Conservation (phyloP, 805 yeast species). For the Crinitomyces ghanaensis region DNA sequence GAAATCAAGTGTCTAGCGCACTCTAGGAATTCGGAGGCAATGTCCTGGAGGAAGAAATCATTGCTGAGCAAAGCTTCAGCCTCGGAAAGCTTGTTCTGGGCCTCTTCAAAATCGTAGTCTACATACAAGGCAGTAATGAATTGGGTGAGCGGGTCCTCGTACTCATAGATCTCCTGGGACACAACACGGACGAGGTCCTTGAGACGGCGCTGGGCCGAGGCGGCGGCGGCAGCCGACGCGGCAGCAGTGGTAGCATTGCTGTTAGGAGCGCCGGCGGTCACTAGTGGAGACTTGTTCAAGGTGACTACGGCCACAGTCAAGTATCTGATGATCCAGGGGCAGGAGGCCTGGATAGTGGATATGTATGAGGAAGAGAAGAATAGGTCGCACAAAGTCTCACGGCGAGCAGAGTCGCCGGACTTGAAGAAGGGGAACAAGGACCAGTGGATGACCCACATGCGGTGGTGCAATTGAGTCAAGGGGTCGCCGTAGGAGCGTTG, state of each 20-base stretch:
- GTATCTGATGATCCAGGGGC: constrained; percentile 63
- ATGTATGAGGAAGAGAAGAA: constrained; percentile 49
- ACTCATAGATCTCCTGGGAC: constrained; percentile 53
- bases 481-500: constrained; percentile 43
- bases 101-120: constrained; percentile 46
- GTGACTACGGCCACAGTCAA: constrained; percentile 45
- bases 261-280: constrained; percentile 15
- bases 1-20: constrained; percentile 40
- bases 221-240: too few species aligned
- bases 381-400: constrained; percentile 43
- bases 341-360: constrained; percentile 56
- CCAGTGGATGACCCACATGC: constrained; percentile 64
- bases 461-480: constrained; percentile 46
- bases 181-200: constrained; percentile 48
- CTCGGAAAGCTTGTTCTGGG: constrained; percentile 37
- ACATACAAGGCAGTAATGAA: constrained; percentile 45
- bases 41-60: constrained; percentile 44
- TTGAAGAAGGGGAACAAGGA: constrained; percentile 52
- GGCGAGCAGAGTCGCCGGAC: constrained; percentile 38
- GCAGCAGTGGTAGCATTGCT: constrained; percentile 28
- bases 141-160: constrained; percentile 50
- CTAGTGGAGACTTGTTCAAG: constrained; percentile 14
- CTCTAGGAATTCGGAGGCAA: constrained; percentile 33
- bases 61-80: constrained; percentile 37
- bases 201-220: constrained; percentile 44